These are phyloP conservation scores for Neurospora sp. DNA, from an alignment of 495 filamentous ascomycete species.

Conservation along the genomic window DNA sequence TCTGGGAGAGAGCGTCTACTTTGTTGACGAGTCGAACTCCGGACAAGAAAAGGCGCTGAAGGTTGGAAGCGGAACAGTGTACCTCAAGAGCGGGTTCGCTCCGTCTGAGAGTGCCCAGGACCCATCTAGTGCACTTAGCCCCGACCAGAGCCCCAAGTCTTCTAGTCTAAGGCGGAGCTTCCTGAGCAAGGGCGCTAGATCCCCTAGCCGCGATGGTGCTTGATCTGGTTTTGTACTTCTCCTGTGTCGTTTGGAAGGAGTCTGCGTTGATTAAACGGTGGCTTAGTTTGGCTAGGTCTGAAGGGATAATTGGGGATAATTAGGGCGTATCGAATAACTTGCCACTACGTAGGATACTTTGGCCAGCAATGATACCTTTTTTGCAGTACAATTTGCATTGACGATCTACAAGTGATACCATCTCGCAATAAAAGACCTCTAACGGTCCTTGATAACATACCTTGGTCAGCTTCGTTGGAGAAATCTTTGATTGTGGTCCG, in stretches of 20 bases:
- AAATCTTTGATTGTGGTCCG: neutral
- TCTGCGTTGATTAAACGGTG: neutral
- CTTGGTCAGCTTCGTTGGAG: neutral
- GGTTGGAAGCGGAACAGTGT: constrained; percentile 58
- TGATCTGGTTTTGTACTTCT: neutral
- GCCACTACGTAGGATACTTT: neutral
- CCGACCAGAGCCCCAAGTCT: constrained; percentile 42
- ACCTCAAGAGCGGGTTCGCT: constrained; percentile 55
- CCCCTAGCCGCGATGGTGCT: neutral
- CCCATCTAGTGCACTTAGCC: constrained; percentile 9
- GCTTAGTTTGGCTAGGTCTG: neutral
- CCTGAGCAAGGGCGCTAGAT: constrained; percentile 42
- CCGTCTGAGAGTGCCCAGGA: constrained; percentile 12
- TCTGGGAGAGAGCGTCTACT: constrained; percentile 78
- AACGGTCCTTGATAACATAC: neutral
- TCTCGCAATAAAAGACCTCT: neutral
- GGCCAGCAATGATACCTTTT: neutral
- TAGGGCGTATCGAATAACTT: neutral
- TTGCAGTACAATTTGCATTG: neutral
- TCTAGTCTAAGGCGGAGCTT: constrained; percentile 35
- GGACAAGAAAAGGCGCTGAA: constrained; percentile 64
- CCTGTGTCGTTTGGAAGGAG: neutral
- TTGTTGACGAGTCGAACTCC: constrained; percentile 70
- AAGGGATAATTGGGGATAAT: neutral
- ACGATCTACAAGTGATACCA: neutral